phyloP scores from a whole-genome alignment of 2,329 filamentous ascomycete genomes.

The Stromatinia cepivora region DNA sequence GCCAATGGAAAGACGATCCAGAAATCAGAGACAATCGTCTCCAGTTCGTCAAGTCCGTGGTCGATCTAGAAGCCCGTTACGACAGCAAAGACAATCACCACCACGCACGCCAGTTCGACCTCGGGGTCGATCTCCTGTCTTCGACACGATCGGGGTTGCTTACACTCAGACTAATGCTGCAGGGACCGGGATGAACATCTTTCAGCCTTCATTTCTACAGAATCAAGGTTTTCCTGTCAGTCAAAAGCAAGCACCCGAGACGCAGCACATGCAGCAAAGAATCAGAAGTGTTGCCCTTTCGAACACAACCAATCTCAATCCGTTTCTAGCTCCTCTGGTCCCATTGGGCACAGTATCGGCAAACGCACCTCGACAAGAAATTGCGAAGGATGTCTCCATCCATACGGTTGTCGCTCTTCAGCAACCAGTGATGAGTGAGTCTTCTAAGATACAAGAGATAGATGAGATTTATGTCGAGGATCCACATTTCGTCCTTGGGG shows the following conservation, averaged over 20 bases:
- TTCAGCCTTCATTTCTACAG: neutral
- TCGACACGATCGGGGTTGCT: neutral
- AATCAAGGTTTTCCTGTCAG: neutral
- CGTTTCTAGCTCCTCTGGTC: neutral
- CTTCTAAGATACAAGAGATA: neutral
- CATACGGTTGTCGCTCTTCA: neutral
- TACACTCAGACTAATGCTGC: neutral
- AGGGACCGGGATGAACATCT: neutral
- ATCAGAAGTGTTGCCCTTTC: neutral
- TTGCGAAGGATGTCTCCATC: neutral
- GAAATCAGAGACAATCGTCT: slow-evolving; percentile 13
- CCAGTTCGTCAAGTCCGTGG: slow-evolving; percentile 2
- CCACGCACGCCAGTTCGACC: neutral
- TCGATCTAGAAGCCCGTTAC: slow-evolving; percentile 12
- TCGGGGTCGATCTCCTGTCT: slow-evolving; percentile 17
- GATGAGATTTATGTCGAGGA: slow-evolving; percentile 26
- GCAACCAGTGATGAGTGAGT: neutral
- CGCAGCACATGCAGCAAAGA: neutral
- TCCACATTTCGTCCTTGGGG: slow-evolving; percentile 34
- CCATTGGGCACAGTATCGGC: neutral
- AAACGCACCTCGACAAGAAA: neutral
- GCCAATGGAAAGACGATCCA: neutral
- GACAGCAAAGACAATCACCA: slow-evolving; percentile 16
- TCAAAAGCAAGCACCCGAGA: neutral
- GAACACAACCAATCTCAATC: neutral